Evolutionary conservation across 805 yeast species (phyloP), one percentile per base, ranked within the genome.

Genomic region (Ogataea haglerorum): DNA sequence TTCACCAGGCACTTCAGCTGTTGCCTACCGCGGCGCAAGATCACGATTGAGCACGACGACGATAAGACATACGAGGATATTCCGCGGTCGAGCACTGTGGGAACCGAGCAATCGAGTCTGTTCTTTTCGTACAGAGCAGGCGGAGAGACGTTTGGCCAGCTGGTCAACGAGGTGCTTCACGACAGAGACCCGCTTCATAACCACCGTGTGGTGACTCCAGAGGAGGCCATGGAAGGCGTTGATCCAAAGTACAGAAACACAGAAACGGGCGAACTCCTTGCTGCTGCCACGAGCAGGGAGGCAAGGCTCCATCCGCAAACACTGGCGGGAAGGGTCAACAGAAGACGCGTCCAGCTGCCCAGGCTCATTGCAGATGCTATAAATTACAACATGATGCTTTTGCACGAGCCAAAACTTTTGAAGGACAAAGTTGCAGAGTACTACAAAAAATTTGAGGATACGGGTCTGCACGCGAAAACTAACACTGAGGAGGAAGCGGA

Each of bases 231-330:
- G 10, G 41, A 53, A 23, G 60, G 64, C 0, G 58, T 56, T 12
- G 58, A 61, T 27, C 57, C 64, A 4, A 51, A 54, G 31, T 65
- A 49, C 44, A 58, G 73, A 42, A 49, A 61, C 37, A 37, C 53
- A 7, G 52, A 56, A 24, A 60, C 65, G 1, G 66, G 64, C 5
- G 58, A 61, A 30, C 30, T 55, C 7, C 34, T 57, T 10, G 45
- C 38, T n/a, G 81, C 76, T 7, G 53, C 52, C 5, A 73, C 64
- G 24, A 61, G 77, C 23, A 65, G 64, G 38, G 80, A 75, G 40
- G 77, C 79, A 10, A 66, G 91, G 52, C 61, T 82, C 5, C 74
- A 80, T 49, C 76, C 76, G 0, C 63, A 64, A 16, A 86, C 95
- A 0, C 43, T 78, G 4, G 49, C 57, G 32, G 95, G 83, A 0